Evolutionary conservation across 495 filamentous ascomycete genomes (phyloP).

Genomic region (Trichoderma asperelloides): DNA sequence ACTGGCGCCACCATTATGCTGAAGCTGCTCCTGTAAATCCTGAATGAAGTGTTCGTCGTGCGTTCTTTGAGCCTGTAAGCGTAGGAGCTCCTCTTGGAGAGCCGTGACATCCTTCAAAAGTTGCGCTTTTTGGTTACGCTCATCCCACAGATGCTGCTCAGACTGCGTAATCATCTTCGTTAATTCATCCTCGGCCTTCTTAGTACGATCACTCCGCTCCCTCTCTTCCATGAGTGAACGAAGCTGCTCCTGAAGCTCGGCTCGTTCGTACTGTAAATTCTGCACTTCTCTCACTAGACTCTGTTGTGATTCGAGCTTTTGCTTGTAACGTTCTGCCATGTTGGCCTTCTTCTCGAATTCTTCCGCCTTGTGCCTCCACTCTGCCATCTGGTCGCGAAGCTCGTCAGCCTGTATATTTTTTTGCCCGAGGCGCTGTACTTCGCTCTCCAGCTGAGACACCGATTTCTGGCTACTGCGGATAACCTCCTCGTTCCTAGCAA

Average conservation of each 20-base stretch:
- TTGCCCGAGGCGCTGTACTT: conserved; percentile 36
- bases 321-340: conserved; percentile 61
- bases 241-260: conserved; percentile 44
- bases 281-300: conserved; percentile 31
- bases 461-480: conserved; percentile 14
- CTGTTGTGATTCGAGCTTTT: conserved; percentile 65
- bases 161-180: conserved; percentile 20
- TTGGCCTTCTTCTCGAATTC: conserved; percentile 75
- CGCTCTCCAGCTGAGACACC: conserved; percentile 32
- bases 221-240: conserved; percentile 48
- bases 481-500: conserved; percentile 15
- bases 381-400: conserved; percentile 46
- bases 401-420: conserved; percentile 34
- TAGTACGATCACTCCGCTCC: conserved; percentile 41
- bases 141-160: conserved; percentile 28
- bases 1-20: conserved; percentile 19
- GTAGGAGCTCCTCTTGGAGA: conserved; percentile 24
- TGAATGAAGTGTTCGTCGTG: conserved; percentile 32
- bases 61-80: conserved; percentile 25
- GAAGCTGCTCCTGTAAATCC: conserved; percentile 38
- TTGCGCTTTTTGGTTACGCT: conserved; percentile 20
- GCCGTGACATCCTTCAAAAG: conserved; percentile 24
- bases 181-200: conserved; percentile 22
- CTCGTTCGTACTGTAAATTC: conserved; percentile 60
- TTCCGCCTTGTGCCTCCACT: conserved; percentile 63